Evolutionary conservation across 108 stramenopile species (phyloP).

Genomic region (Cyclotella cryptica): DNA sequence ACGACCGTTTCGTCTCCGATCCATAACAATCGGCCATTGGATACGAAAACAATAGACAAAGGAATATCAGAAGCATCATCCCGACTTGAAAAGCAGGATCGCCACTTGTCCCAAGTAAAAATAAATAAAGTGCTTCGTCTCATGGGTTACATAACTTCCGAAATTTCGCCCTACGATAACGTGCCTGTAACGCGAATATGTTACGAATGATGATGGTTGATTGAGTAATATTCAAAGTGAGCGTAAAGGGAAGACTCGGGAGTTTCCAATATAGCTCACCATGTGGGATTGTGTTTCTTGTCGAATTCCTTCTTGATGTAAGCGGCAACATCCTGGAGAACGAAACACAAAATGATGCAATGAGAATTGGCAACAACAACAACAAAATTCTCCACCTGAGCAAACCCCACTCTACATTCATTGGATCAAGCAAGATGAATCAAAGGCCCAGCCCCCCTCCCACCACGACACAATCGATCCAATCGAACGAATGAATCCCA

Average conservation of each 20-base stretch:
- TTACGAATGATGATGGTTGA: background rate
- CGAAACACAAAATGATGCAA: constrained; percentile 9
- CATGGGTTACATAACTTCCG: constrained; percentile 95
- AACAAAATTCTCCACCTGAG: too few relatives aligned
- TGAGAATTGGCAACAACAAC: constrained; percentile 7
- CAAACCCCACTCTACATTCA: too few relatives aligned
- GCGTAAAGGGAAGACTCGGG: background rate
- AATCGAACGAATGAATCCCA: too few relatives aligned
- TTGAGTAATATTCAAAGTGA: background rate
- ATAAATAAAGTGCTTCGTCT: constrained; percentile 99
- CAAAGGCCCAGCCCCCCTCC: background rate
- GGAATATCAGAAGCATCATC: constrained; percentile 57
- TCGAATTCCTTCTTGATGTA: constrained; percentile 99
- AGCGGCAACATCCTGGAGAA: constrained; percentile 95
- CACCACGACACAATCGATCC: too few relatives aligned
- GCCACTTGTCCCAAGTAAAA: constrained; percentile 99
- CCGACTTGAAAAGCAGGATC: constrained; percentile 98
- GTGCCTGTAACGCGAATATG: constrained; percentile 55
- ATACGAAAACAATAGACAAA: background rate
- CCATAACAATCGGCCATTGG: background rate
- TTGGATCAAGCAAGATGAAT: background rate
- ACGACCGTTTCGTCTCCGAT: too few relatives aligned
- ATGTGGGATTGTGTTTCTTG: constrained; percentile 98
- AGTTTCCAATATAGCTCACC: constrained; percentile 67
- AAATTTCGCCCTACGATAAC: constrained; percentile 94